Evolutionary conservation across 129 eudicot species (phyloP).

Genomic region (Centaurea solstitialis): DNA sequence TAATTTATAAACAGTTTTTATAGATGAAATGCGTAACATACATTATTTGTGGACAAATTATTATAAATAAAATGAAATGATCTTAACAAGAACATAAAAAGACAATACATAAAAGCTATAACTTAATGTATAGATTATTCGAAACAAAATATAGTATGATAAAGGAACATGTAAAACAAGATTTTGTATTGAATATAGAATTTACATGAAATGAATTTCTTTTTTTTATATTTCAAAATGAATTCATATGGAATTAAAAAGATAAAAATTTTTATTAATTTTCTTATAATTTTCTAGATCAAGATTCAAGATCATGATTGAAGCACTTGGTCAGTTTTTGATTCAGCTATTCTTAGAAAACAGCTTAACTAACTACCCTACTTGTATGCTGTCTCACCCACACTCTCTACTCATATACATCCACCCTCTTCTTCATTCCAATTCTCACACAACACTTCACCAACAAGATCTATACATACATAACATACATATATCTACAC

Average conservation of each 20-base stretch:
- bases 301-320: background rate
- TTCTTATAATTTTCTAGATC: background rate
- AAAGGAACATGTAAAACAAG: background rate
- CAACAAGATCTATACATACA: too few relatives aligned
- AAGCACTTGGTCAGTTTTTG: slow-evolving; percentile 26
- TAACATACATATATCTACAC: too few relatives aligned
- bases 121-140: too few relatives aligned
- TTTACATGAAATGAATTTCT: background rate
- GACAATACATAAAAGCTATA: too few relatives aligned
- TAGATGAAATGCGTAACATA: too few relatives aligned
- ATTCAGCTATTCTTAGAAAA: slow-evolving; percentile 30
- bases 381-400: slow-evolving; percentile 29
- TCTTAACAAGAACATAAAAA: too few relatives aligned
- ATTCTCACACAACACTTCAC: too few relatives aligned
- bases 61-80: too few relatives aligned
- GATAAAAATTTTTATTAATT: background rate
- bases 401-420: background rate
- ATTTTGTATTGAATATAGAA: background rate
- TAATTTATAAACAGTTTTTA: too few relatives aligned
- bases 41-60: too few relatives aligned
- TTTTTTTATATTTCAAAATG: background rate
- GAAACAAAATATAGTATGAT: background rate
- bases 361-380: slow-evolving; percentile 32
- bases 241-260: background rate
- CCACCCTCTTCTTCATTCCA: too few relatives aligned